Evolutionary conservation across 768 basidiomycete genomes (phyloP), one percentile per base, ranked within the genome.

Genomic region (Pleurotus platypus): DNA sequence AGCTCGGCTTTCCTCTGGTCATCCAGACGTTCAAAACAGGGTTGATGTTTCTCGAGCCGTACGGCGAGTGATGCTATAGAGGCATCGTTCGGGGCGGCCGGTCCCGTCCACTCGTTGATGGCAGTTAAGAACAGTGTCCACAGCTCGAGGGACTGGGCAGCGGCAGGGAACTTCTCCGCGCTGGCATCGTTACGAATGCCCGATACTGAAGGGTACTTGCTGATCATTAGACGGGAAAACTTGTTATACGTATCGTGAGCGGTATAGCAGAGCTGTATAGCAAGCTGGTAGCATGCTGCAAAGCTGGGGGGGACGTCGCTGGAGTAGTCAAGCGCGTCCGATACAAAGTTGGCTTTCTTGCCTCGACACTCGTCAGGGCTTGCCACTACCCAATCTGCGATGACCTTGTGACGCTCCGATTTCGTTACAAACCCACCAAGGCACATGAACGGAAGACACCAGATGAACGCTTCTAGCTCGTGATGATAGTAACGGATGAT

Each of bases 401-500:
- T 48, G 20, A 48, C 47, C 9, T 22, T 5, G 18, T 48, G 47
- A 48, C 47, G 16, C 9, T 20, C 27, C 1, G 47, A 48, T 1
- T 13, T 16, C 6, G 3, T 12, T 1, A 26, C 47, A 48, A 48
- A 48, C 24, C 47, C 47, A 26, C 47, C 47, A 22, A 48, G 47
- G 55, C 37, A 58, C 27, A 58, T 55, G 20, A 55, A 58, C 15
- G 53, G 30, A 26, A 58, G 38, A 7, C 40, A 27, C 57, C 51
- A 58, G 4, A 47, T 26, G 37, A 58, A 58, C 18, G 54, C 46
- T 46, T 58, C 57, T 15, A 27, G 15, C 38, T 58, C 57, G 26
- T 58, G 57, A 12, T 42, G 55, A 46, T 58, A 57, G 8, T 39
- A 20, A 15, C 49, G 48, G 7, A 16, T n/a, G 4, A 57, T 51